Conservation (phyloP, 768 basidiomycete species). For the Candolleomyces eurysporus region DNA sequence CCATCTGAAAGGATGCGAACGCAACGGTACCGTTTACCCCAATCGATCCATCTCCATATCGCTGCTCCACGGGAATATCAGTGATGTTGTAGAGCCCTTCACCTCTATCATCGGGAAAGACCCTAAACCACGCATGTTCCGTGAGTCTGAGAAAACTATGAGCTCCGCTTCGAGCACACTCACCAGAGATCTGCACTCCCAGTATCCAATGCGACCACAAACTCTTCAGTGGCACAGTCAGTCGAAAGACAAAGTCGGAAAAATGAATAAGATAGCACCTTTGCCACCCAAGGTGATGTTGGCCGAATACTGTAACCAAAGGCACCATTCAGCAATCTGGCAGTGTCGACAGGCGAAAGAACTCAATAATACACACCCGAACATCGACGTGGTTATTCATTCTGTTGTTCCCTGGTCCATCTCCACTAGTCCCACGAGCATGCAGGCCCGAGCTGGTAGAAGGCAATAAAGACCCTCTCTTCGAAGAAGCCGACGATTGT, state of each 20-base stretch:
- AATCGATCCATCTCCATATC: slow-evolving; percentile 34
- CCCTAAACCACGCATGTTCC: slow-evolving; percentile 18
- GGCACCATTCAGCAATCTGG: neutral
- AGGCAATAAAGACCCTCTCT: no score
- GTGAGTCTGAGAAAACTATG: neutral
- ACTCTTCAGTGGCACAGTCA: neutral
- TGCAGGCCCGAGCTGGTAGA: no score
- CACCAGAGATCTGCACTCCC: slow-evolving; percentile 39
- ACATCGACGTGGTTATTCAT: neutral
- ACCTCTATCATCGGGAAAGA: slow-evolving; percentile 25
- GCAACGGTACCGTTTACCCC: slow-evolving; percentile 33
- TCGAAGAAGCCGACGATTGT: no score
- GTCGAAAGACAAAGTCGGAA: neutral
- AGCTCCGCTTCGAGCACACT: neutral
- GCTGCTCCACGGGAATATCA: slow-evolving; percentile 19
- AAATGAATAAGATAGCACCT: slow-evolving; percentile 16
- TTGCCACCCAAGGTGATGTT: slow-evolving; percentile 29
- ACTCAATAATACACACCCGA: neutral
- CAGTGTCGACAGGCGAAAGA: neutral
- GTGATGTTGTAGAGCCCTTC: slow-evolving; percentile 32
- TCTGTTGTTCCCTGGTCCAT: neutral
- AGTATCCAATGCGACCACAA: slow-evolving; percentile 32
- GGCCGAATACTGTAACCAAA: slow-evolving; percentile 21
- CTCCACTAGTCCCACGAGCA: neutral
- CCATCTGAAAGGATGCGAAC: slow-evolving; percentile 27